A percentile compares a stretch with the other conserved stretches of the same genome.
These are phyloP conservation scores for Irineochytrium annulatum DNA, from an alignment of 192 early-diverging fungal genomes.

Conservation along the genomic window DNA sequence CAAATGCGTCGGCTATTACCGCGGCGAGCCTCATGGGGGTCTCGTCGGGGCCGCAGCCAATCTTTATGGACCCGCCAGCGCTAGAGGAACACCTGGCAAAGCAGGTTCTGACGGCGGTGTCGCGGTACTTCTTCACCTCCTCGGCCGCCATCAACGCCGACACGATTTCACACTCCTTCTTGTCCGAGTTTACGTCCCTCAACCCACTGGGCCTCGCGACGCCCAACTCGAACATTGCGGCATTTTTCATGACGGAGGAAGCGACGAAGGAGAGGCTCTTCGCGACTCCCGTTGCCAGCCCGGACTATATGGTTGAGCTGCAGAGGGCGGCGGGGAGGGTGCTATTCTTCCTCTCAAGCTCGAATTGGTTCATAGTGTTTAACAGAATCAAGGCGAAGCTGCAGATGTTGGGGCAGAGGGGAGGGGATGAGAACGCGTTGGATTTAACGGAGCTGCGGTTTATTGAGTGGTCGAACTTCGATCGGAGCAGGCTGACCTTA, in stretches of 20 bases:
- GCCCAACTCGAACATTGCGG: constrained; percentile 6
- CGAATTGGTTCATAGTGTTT: constrained; percentile 82
- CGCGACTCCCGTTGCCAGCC: background rate
- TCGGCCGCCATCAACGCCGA: constrained; percentile 37
- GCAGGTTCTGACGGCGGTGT: constrained; percentile 57
- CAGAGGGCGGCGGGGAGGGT: constrained; percentile 74
- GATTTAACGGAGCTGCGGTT: constrained; percentile 75
- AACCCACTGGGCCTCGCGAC: constrained; percentile 14
- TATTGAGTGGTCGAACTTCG: constrained; percentile 80
- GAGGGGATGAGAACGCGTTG: constrained; percentile 12
- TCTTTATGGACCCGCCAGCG: constrained; percentile 64
- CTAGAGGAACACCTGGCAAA: constrained; percentile 70
- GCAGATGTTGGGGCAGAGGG: constrained; percentile 6
- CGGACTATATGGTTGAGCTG: constrained; percentile 20
- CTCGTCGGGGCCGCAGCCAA: constrained; percentile 7
- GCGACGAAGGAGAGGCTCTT: constrained; percentile 9
- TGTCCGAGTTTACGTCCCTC: constrained; percentile 14
- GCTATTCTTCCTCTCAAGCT: constrained; percentile 80
- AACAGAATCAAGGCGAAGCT: constrained; percentile 27
- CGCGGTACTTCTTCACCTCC: constrained; percentile 60
- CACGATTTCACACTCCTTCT: constrained; percentile 37
- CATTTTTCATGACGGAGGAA: constrained; percentile 14
- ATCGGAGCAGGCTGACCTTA: constrained; percentile 61
- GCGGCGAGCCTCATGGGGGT: constrained; percentile 16
- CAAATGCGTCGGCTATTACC: too few species aligned